These are phyloP conservation scores for Tetrastigma voinierianum DNA, from an alignment of 164 flowering plant genomes.

Conservation along the genomic window DNA sequence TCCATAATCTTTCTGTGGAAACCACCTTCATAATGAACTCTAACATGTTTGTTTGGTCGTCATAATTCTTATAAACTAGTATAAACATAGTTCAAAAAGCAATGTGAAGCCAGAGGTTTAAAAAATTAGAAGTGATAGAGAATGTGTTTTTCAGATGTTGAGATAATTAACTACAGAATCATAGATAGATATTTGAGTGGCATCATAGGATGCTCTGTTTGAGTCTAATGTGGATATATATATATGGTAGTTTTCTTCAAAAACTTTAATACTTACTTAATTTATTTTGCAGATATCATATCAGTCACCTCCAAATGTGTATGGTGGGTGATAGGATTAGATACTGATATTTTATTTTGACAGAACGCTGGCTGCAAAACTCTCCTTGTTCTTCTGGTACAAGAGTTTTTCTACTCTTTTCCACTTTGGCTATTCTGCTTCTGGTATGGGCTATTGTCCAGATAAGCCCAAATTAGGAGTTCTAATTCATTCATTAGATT, in stretches of 20 bases:
- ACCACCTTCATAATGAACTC: background rate
- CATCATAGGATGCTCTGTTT: too few relatives aligned
- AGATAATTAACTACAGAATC: too few relatives aligned
- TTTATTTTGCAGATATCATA: slow-evolving; percentile 49
- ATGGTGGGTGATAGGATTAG: slow-evolving; percentile 99
- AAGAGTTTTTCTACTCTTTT: background rate
- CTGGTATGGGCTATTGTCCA: background rate
- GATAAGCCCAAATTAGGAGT: background rate
- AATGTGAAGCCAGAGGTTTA: too few relatives aligned
- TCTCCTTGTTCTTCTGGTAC: slow-evolving; percentile 83
- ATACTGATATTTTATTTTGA: slow-evolving; percentile 89
- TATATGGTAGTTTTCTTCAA: too few relatives aligned
- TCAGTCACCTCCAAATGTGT: slow-evolving; percentile 75
- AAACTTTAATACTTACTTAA: slow-evolving; percentile 1
- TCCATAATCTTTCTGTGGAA: background rate
- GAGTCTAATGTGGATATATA: too few relatives aligned
- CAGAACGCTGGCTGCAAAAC: slow-evolving; percentile 89
- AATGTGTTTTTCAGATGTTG: too few relatives aligned
- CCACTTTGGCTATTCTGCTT: background rate
- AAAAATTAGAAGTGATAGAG: too few relatives aligned
- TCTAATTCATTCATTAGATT: background rate
- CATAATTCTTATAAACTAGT: too few relatives aligned
- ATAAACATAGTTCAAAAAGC: too few relatives aligned
- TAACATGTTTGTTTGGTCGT: too few relatives aligned
- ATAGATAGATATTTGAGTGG: too few relatives aligned